Conservation (phyloP, 2,329 filamentous ascomycete species). For the Niveomyces coronatus region DNA sequence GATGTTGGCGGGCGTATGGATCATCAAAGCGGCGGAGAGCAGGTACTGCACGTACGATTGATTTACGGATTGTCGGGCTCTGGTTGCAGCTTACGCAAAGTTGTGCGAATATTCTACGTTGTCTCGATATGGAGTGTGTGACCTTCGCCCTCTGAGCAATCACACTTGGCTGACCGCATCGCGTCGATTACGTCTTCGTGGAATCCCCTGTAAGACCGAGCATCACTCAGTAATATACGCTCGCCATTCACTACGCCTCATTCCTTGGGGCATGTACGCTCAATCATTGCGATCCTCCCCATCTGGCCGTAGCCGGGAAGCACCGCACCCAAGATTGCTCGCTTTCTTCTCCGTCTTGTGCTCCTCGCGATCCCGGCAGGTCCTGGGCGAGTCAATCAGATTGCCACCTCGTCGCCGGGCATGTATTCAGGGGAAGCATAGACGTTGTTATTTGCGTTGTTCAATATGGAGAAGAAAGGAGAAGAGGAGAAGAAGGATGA, state of each 20-base stretch:
- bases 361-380: conserved; percentile 32
- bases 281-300: conserved; percentile 51
- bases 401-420: conserved; percentile 36
- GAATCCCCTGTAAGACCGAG: neutral
- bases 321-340: conserved; percentile 52
- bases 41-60: too few relatives aligned
- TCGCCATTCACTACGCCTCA: neutral
- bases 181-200: neutral
- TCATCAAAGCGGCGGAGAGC: too few relatives aligned
- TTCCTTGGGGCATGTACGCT: conserved; percentile 34
- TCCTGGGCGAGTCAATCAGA: conserved; percentile 35
- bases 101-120: too few relatives aligned
- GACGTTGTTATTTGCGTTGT: conserved; percentile 39
- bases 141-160: neutral
- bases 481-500: conserved; percentile 15
- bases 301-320: conserved; percentile 34
- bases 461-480: conserved; percentile 26
- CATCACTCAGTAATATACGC: neutral
- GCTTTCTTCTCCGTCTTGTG: conserved; percentile 43
- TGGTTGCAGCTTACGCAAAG: too few relatives aligned
- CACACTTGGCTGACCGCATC: neutral
- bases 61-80: too few relatives aligned
- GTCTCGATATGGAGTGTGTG: too few relatives aligned
- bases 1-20: too few relatives aligned
- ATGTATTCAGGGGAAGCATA: conserved; percentile 25